Conservation (phyloP, 2,329 filamentous ascomycete species). For the Trichophaea hybrida region DNA sequence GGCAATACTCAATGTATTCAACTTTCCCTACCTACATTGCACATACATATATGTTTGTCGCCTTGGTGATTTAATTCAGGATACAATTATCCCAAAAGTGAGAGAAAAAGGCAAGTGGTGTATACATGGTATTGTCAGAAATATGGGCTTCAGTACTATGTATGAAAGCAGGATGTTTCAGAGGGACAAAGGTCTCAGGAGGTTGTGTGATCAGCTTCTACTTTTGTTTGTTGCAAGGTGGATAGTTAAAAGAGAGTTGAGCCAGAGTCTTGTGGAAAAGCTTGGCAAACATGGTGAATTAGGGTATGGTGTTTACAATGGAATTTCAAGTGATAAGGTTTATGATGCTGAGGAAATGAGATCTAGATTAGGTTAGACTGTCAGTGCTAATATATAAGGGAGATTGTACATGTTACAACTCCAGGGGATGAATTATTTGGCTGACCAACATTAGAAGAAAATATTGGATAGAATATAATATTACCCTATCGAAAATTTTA, state of each 20-base stretch:
- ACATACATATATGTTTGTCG: background rate
- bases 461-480: too few relatives aligned
- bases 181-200: background rate
- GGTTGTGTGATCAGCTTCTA: background rate
- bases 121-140: background rate
- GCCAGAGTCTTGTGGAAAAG: background rate
- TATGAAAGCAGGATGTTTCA: background rate
- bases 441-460: too few relatives aligned
- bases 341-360: too few relatives aligned
- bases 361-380: too few relatives aligned
- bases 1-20: background rate
- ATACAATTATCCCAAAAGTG: background rate
- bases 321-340: too few relatives aligned
- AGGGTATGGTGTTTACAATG: too few relatives aligned
- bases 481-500: too few relatives aligned
- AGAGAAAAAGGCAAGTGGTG: background rate
- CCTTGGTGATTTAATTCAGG: background rate
- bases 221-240: background rate
- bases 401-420: too few relatives aligned
- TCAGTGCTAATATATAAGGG: too few relatives aligned
- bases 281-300: too few relatives aligned
- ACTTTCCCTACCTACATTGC: background rate
- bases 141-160: background rate
- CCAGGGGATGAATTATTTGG: too few relatives aligned
- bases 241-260: background rate